Evolutionary conservation across 768 basidiomycete species (phyloP), one percentile per base, ranked within the genome.

Genomic region (Plicaturopsis crispa): DNA sequence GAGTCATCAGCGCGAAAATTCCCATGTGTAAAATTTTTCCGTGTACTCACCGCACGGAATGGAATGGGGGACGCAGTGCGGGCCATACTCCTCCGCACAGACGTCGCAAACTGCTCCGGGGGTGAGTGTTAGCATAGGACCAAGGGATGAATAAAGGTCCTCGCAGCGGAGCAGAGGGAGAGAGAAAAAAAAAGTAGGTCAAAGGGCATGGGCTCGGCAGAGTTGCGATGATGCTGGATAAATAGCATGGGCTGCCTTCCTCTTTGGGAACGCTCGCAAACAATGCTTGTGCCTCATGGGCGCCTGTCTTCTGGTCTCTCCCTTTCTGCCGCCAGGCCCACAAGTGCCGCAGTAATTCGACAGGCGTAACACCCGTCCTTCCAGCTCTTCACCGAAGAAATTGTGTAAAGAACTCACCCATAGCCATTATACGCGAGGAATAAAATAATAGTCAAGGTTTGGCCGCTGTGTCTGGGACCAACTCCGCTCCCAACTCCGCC

Each of bases 51-150:
- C 85, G 63, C 85, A 88, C 43, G 85, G 80, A 56, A 88, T 86
- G 37, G 76, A 84, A 58, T 87, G 80, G 44, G 85, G 85, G 45
- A 74, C 65, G 58, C 76, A 78, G 51, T 78, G 78, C 41, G 75
- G 67, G 55, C 80, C 80, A 62, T 74, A 88, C 69, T 87, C 84
- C 65, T 87, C 84, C 54, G 84, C 84, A 70, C 85, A 88, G 55
- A 88, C 85, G 72, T 88, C 85, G 79, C 85, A 88, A 60, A 79
- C 71, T 59, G 81, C 86, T 62, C 82, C 82, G 61, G 82, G 75
- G 66, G 67, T 72, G 55, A 88, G 81, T 59, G 84, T 82, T 66
- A 88, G 76, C 85, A 88, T 88, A 55, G 52, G 54, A 55, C 56
- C 57, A 60, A 56, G 54, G 59, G 54, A 58, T 50, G 51, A 54